A percentile compares a stretch with the other conserved stretches of the same genome.
Evolutionary conservation across 2,329 filamentous ascomycete genomes (phyloP).

Genomic region (Exophiala bonariae): DNA sequence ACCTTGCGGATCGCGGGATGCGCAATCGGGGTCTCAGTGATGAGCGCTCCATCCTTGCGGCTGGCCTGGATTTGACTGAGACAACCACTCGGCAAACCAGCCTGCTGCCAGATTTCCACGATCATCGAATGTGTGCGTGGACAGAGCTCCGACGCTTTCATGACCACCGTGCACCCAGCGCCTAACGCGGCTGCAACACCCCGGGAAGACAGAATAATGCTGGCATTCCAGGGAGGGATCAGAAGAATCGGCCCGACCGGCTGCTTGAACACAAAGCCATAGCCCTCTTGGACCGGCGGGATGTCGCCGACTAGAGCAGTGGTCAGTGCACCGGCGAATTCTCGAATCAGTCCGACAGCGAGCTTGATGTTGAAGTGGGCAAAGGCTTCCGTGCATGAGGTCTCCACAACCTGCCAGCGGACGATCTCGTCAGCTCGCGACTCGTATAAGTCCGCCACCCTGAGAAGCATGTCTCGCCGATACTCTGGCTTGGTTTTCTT

Average conservation of each 20-base stretch:
- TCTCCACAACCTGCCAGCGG: neutral
- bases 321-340: neutral
- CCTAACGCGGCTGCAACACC: conserved; percentile 30
- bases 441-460: neutral
- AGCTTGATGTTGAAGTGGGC: neutral
- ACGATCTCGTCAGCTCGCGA: neutral
- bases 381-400: neutral
- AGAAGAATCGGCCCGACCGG: neutral
- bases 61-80: conserved; percentile 68
- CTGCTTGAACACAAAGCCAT: conserved; percentile 3
- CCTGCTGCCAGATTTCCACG: conserved; percentile 65
- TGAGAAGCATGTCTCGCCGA: neutral
- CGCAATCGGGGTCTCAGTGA: conserved; percentile 68
- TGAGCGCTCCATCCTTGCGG: conserved; percentile 59
- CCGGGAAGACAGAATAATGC: neutral
- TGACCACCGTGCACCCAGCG: conserved; percentile 70
- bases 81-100: conserved; percentile 72
- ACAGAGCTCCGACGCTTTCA: conserved; percentile 69
- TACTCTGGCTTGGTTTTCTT: neutral
- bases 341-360: neutral
- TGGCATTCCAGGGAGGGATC: conserved; percentile 5
- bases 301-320: neutral
- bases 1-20: conserved; percentile 69
- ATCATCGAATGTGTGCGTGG: conserved; percentile 64
- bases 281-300: neutral